Conservation (phyloP, 2,329 filamentous ascomycete species). For the Exophiala oligosperma region DNA sequence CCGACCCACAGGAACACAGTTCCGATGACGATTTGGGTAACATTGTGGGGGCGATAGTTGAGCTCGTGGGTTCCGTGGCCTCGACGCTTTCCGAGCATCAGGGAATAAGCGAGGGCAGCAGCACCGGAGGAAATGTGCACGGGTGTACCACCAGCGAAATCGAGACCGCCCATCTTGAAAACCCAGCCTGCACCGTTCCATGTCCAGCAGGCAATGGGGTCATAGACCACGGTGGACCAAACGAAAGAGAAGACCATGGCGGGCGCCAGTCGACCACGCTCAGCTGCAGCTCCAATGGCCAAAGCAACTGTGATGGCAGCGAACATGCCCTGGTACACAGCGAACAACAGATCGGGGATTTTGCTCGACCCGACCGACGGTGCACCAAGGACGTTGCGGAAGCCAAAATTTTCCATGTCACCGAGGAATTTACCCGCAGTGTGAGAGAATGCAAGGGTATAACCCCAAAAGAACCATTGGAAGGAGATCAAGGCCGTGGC, state of each 20-base stretch:
- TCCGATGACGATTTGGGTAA: conserved; percentile 87
- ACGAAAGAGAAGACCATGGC: conserved; percentile 91
- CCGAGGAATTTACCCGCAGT: conserved; percentile 74
- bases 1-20: conserved; percentile 94
- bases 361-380: conserved; percentile 72
- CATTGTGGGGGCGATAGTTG: conserved; percentile 82
- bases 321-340: conserved; percentile 85
- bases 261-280: conserved; percentile 83
- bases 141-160: conserved; percentile 87
- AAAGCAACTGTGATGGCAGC: conserved; percentile 65
- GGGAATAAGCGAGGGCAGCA: conserved; percentile 83
- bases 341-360: conserved; percentile 82
- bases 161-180: conserved; percentile 74
- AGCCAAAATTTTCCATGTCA: conserved; percentile 75
- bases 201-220: conserved; percentile 92
- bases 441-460: conserved; percentile 80
- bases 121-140: conserved; percentile 68
- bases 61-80: conserved; percentile 71
- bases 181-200: conserved; percentile 86
- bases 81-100: conserved; percentile 86
- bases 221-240: conserved; percentile 87
- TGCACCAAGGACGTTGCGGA: conserved; percentile 70
- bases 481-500: conserved; percentile 77
- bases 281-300: conserved; percentile 79
- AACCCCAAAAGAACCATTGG: conserved; percentile 97